Base-by-base conservation (phyloP, 306 rosid genomes). In the Corylus heterophylla region DNA sequence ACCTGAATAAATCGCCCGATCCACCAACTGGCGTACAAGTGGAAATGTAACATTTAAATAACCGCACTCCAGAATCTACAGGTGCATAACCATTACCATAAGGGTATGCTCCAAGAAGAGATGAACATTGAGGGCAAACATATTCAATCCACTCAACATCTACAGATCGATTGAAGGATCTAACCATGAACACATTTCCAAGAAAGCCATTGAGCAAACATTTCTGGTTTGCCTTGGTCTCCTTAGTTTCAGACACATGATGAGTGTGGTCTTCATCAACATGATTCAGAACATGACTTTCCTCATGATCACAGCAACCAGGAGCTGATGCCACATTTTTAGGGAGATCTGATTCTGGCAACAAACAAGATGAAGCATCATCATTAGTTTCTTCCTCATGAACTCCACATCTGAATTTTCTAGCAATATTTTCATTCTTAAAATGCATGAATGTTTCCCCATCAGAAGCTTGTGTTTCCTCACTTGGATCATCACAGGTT, bases 21-120 rank as follows among this genome's bases (percentile, higher is more conserved):
- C 84, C 95, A 8, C 85, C 83, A 69, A 78, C 85, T 45, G 91
- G 88, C 71, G 81, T 62, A 73, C 90, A 61, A 55, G 97, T 90
- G 73, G 94, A 90, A 80, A 93, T 79, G 78, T 87, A 83, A 83
- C 97, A 95, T 78, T 95, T 95, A 87, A 90, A 93, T 54, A 91
- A 63, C 68, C 98, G 89, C 74, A 93, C 89, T 81, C 99, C 99
- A 74, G 94, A 88, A 76, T 95, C 99, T 76, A 86, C 87, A 80
- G 90, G 96, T 54, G 80, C 80, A 78, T 7, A 22, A 6, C 86
- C 89, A 76, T 90, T 83, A 79, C 76, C 77, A 75, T 88, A 86
- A 68, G 98, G 98, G 86, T 89, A 95, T 78, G 96, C 98, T 86
- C 98, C 99, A 78, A 95, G 90, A 69, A 89, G 85, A 76, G 90